These are phyloP conservation scores for Saccharum spontaneum DNA, from an alignment of 176 grass and related monocot genomes.

Conservation along the genomic window DNA sequence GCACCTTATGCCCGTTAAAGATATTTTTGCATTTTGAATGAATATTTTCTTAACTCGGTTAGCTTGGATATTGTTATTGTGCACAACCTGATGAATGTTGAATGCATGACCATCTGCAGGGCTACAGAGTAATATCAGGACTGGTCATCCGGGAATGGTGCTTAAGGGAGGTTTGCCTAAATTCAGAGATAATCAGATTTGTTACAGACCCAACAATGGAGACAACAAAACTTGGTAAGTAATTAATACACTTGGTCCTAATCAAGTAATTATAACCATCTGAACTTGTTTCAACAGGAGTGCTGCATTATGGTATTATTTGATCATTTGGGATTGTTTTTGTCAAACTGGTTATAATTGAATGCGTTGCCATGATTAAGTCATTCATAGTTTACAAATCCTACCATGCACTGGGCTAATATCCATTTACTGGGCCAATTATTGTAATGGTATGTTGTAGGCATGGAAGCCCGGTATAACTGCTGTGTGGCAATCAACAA, in stretches of 20 bases:
- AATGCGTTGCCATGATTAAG: background rate
- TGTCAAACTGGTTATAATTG: background rate
- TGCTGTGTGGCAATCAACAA: constrained; percentile 76
- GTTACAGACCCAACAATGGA: constrained; percentile 71
- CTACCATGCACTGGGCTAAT: background rate
- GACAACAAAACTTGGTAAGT: constrained; percentile 72
- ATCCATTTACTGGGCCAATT: background rate
- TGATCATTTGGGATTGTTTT: constrained; percentile 19
- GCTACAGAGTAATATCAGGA: constrained; percentile 69
- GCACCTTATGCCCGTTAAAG: constrained; percentile 29
- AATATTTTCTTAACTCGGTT: background rate
- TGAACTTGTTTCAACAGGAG: background rate
- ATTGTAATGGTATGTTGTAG: constrained; percentile 36
- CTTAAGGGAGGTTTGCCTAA: constrained; percentile 76
- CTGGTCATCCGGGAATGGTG: constrained; percentile 76
- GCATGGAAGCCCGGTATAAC: constrained; percentile 71
- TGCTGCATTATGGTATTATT: background rate
- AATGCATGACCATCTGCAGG: constrained; percentile 39
- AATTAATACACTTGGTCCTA: background rate
- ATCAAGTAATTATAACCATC: background rate
- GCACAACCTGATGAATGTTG: background rate
- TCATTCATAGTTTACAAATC: constrained; percentile 5
- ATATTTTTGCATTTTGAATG: constrained; percentile 13
- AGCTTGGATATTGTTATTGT: constrained; percentile 10
- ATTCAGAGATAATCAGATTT: constrained; percentile 70